Evolutionary conservation across 2,329 filamentous ascomycete species (phyloP), one percentile per base, ranked within the genome.

Genomic region (Hymenotorrendiella dingleyae): DNA sequence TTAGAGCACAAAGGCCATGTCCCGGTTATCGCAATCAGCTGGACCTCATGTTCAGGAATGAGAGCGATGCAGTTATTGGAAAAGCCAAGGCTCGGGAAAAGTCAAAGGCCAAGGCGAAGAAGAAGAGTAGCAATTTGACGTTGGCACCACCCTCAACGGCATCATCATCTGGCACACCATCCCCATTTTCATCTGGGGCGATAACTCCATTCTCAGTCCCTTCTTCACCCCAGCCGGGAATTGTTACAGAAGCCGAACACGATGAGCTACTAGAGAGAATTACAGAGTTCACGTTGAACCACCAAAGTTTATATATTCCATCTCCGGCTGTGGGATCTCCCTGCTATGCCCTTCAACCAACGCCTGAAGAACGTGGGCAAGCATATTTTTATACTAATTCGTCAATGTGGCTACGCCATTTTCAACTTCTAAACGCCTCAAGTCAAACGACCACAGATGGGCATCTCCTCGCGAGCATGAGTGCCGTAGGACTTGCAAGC

Each of bases 11-110:
- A 43, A 67, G 70, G 45, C 48, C 60, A 59, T 77, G 73, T 46
- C 71, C 72, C 20, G 73, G 73, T 41, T 76, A 77, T 53, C 64
- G 73, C 24, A 76, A 76, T 50, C 63, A 74, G 38, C 66, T 75
- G 33, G 73, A 77, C 54, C 67, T 77, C 44, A 73, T 76, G 67
- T 76, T 77, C 52, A 66, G 73, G 36, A 71, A 76, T 55, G 72
- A 76, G 58, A 76, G 72, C 50, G 67, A 66, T 22, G 69, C 70
- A 55, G 73, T 76, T 44, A 74, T 74, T 50, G 68, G 70, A 52
- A 76, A 73, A 57, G 72, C 69, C 24, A 50, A 63, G 41, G 64
- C 60, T 21, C 26, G 37, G 22, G 37, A 19, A 57, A 11, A 54
- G 54, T 3, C 59, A 62, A 19, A 38, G 37, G 34, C 34, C 24